Evolutionary conservation across 805 yeast species (phyloP), one percentile per base, ranked within the genome.

Genomic region (Candida broadrunensis): DNA sequence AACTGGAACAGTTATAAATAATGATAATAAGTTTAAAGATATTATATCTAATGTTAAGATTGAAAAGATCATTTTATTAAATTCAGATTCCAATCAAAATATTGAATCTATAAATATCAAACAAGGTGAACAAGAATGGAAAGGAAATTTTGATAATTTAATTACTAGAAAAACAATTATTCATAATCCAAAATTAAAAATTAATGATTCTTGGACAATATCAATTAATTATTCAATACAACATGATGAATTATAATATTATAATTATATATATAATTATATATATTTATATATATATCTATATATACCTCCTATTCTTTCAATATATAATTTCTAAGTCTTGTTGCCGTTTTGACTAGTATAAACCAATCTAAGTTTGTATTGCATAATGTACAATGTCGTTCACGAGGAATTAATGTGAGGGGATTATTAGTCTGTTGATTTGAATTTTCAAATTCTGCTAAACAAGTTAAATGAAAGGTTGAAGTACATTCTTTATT

Each of bases 31-130:
- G 3, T 54, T 36, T 30, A 38, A 45, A 7, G 39, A 55, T 8
- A 36, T 51, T 5, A 54, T 67, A 18, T 65, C 60, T n/a, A 49
- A 47, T 12, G 67, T 75, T n/a, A 58, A 49, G 4, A 61, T 86
- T 37, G 88, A 83, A 47, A 77, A 70, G 46, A 72, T 86, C 13
- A 55, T 78, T 1, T 49, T 87, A 27, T 59, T 81, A 24, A 29
- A 29, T 15, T 78, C 78, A 3, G 48, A 47, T 4, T 47, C 47
- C 3, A 32, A 35, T 2, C 27, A 44, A 8, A 14, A 16, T 7
- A n/a, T 30, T 7, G 42, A 37, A 3, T 34, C 48, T 14, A 69
- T 60, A 4, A 43, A 35, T 2, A 67, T 77, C 5, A 38, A 45
- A 5, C 79, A 76, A 51, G 62, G 51, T 21, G 72, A 58, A 1